phyloP scores from a whole-genome alignment of 2,329 filamentous ascomycete species.

The Talaromyces verruculosus region DNA sequence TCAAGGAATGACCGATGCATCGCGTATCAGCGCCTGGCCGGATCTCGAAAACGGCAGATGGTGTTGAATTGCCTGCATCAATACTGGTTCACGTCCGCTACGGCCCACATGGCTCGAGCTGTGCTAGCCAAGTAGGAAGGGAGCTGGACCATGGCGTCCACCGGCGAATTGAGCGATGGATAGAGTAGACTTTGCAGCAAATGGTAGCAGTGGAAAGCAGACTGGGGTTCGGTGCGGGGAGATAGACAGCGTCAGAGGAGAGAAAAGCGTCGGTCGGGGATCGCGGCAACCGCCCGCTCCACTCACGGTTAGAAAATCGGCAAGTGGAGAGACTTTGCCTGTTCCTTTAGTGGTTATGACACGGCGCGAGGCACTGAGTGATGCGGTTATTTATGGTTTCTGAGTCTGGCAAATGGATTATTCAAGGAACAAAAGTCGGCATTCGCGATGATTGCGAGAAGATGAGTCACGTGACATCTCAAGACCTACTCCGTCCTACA shows the following conservation, averaged over 20 bases:
- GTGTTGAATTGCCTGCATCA: not conserved
- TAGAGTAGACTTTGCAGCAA: not conserved
- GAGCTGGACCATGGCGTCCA: slow-evolving; percentile 1
- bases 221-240: slow-evolving; percentile 10
- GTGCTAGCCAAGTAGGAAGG: not conserved
- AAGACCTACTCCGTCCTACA: not conserved
- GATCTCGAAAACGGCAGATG: slow-evolving; percentile 18
- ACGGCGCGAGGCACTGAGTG: not conserved
- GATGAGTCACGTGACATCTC: not conserved
- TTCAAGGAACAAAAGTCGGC: not conserved
- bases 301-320: slow-evolving; percentile 21
- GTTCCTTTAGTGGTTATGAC: not conserved
- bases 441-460: not conserved
- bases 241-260: not conserved
- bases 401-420: not conserved
- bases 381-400: not conserved
- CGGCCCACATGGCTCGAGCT: slow-evolving; percentile 6
- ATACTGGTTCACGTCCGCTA: not conserved
- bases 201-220: not conserved
- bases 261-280: slow-evolving; percentile 1
- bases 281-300: slow-evolving; percentile 9
- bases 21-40: not conserved
- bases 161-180: not conserved
- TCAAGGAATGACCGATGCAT: not conserved
- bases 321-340: slow-evolving; percentile 17